A percentile compares a stretch with the other conserved stretches of the same genome.
Evolutionary conservation across 2,329 filamentous ascomycete genomes (phyloP).

Genomic region (Penicillium sp.): DNA sequence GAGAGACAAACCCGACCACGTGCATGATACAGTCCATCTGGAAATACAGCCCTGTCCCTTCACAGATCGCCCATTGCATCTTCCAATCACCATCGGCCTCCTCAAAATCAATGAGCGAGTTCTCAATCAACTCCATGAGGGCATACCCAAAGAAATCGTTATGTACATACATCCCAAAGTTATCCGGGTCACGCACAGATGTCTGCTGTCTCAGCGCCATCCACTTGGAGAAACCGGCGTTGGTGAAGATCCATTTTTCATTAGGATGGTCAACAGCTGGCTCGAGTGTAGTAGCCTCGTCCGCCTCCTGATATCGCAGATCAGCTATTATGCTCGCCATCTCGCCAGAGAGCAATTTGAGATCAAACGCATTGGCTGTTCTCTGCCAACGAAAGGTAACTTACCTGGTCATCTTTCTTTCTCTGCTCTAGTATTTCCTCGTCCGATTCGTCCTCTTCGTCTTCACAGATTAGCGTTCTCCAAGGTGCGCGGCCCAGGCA

Average conservation of each 20-base stretch:
- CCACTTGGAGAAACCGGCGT: not conserved
- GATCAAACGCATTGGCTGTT: not conserved
- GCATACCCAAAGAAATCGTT: conserved; percentile 47
- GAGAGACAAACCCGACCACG: conserved; percentile 22
- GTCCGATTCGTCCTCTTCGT: not conserved
- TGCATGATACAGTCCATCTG: conserved; percentile 9
- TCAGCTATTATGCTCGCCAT: not conserved
- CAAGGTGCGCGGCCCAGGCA: not conserved
- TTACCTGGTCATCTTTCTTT: not conserved
- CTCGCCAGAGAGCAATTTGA: not conserved
- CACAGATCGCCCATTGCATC: conserved; percentile 46
- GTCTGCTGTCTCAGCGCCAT: not conserved
- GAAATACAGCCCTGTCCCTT: conserved; percentile 37
- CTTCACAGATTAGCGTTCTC: not conserved
- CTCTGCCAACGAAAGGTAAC: not conserved
- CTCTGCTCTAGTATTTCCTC: not conserved
- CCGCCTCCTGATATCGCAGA: not conserved
- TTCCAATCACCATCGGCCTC: conserved; percentile 38
- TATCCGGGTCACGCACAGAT: conserved; percentile 30
- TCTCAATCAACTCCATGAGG: conserved; percentile 45
- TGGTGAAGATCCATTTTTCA: not conserved
- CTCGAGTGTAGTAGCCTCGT: not conserved
- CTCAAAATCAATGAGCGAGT: conserved; percentile 43
- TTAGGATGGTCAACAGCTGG: not conserved
- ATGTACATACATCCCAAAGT: conserved; percentile 46